Evolutionary conservation across 805 yeast genomes (phyloP).

Genomic region (Cyberlindnera bimundalis): DNA sequence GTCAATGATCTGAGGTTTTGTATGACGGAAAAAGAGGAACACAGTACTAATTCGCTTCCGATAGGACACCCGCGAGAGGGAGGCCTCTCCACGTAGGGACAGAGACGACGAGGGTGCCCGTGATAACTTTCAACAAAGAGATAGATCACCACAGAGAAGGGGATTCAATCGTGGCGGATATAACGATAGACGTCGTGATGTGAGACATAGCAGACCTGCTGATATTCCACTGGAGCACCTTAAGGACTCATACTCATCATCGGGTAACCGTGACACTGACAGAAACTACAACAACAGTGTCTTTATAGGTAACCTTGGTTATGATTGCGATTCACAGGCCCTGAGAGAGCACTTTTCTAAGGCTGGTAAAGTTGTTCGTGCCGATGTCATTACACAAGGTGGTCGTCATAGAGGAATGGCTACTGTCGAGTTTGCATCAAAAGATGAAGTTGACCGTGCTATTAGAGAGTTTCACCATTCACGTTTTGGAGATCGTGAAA

Average conservation of each 20-base stretch:
- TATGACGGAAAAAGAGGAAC: no score
- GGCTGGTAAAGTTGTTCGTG: constrained; percentile 66
- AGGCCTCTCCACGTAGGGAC: constrained; percentile 32
- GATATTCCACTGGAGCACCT: constrained; percentile 26
- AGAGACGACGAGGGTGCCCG: constrained; percentile 10
- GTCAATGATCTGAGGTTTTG: no score
- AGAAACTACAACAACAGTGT: constrained; percentile 67
- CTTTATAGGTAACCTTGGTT: constrained; percentile 73
- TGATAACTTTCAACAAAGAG: constrained; percentile 7
- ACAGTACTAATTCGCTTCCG: no score
- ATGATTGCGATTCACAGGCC: constrained; percentile 54
- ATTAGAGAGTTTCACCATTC: constrained; percentile 66
- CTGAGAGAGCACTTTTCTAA: constrained; percentile 56
- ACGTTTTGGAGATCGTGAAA: constrained; percentile 65
- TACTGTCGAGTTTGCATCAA: constrained; percentile 74
- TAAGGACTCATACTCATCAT: constrained; percentile 28
- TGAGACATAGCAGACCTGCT: background rate
- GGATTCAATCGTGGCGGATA: constrained; percentile 14
- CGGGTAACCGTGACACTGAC: constrained; percentile 34
- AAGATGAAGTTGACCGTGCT: constrained; percentile 67
- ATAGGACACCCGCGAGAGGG: constrained; percentile 27
- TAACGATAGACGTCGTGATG: background rate
- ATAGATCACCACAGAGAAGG: constrained; percentile 26
- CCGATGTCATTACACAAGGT: constrained; percentile 75
- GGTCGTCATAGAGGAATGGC: constrained; percentile 90